These are phyloP conservation scores for Artemisia argyi DNA, from an alignment of 129 eudicot genomes.

Conservation along the genomic window DNA sequence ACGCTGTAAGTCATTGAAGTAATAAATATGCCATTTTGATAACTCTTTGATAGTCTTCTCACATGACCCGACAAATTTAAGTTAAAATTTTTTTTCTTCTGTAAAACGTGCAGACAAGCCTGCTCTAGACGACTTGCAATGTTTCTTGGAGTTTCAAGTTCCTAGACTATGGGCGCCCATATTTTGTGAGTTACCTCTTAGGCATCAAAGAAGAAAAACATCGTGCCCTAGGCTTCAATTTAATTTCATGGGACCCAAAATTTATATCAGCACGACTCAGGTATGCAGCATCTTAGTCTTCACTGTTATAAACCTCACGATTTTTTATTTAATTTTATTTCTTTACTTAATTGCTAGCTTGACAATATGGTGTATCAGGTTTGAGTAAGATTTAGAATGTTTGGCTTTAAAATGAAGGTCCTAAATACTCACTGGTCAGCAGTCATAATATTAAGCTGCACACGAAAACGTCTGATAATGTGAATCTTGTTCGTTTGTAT, in stretches of 20 bases:
- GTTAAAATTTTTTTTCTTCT: no score
- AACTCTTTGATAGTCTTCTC: not conserved
- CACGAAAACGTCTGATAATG: no score
- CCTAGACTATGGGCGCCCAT: conserved; percentile 88
- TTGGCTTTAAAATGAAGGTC: no score
- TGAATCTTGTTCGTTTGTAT: not conserved
- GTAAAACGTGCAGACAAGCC: conserved; percentile 93
- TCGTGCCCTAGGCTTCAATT: conserved; percentile 65
- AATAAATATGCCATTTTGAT: conserved; percentile 2
- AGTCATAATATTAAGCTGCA: no score
- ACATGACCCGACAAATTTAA: not conserved
- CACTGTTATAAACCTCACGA: not conserved
- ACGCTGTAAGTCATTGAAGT: conserved; percentile 53
- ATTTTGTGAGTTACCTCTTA: conserved; percentile 75
- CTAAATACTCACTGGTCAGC: no score
- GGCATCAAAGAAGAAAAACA: conserved; percentile 68
- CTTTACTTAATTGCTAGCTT: no score
- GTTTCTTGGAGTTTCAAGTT: conserved; percentile 91
- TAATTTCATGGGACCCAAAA: conserved; percentile 63
- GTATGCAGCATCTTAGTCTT: conserved; percentile 29
- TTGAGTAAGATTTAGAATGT: no score
- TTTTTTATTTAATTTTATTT: not conserved
- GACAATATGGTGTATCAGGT: no score
- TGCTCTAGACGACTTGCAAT: conserved; percentile 62
- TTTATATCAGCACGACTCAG: conserved; percentile 71